Percentiles rank a stretch among this genome's conserved stretches.
Evolutionary conservation across 1,139 yeast species (phyloP).

Genomic region (Trichomonascaceae sp.): DNA sequence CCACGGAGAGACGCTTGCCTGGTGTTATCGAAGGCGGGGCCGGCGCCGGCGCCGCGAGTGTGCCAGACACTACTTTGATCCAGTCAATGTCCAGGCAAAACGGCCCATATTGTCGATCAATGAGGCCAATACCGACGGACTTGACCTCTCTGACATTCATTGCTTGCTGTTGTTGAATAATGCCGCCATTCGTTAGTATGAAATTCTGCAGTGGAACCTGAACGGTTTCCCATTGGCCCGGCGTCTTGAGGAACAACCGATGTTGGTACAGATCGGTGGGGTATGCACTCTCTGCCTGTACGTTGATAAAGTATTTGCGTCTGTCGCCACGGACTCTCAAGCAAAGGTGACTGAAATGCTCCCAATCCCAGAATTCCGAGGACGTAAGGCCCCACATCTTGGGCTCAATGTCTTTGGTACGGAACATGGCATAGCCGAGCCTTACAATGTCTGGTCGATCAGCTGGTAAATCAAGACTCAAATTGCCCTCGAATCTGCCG

Average conservation of each 20-base stretch:
- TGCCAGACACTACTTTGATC: slow-evolving; percentile 41
- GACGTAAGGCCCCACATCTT: slow-evolving; percentile 18
- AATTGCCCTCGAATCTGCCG: slow-evolving; percentile 57
- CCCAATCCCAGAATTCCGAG: slow-evolving; percentile 46
- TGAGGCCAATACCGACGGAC: slow-evolving; percentile 66
- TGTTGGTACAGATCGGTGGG: slow-evolving; percentile 77
- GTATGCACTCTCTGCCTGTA: slow-evolving; percentile 69
- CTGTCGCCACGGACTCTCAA: slow-evolving; percentile 64
- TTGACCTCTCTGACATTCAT: slow-evolving; percentile 54
- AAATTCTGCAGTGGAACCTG: slow-evolving; percentile 65
- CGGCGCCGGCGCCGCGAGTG: slow-evolving; percentile 4
- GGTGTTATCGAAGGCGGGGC: slow-evolving; percentile 8
- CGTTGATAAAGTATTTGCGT: slow-evolving; percentile 62
- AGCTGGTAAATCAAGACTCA: slow-evolving; percentile 63
- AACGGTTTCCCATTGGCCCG: slow-evolving; percentile 79
- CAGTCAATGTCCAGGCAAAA: slow-evolving; percentile 58
- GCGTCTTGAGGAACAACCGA: slow-evolving; percentile 55
- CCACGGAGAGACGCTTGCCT: slow-evolving; percentile 14
- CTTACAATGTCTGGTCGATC: slow-evolving; percentile 54
- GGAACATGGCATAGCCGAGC: slow-evolving; percentile 80
- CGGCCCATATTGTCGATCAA: slow-evolving; percentile 73
- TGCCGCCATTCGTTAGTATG: slow-evolving; percentile 75
- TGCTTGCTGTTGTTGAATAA: slow-evolving; percentile 55
- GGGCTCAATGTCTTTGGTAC: slow-evolving; percentile 33
- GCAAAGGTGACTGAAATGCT: slow-evolving; percentile 42